Conservation (phyloP, 2,329 filamentous ascomycete species). For the Akanthomyces muscarius region DNA sequence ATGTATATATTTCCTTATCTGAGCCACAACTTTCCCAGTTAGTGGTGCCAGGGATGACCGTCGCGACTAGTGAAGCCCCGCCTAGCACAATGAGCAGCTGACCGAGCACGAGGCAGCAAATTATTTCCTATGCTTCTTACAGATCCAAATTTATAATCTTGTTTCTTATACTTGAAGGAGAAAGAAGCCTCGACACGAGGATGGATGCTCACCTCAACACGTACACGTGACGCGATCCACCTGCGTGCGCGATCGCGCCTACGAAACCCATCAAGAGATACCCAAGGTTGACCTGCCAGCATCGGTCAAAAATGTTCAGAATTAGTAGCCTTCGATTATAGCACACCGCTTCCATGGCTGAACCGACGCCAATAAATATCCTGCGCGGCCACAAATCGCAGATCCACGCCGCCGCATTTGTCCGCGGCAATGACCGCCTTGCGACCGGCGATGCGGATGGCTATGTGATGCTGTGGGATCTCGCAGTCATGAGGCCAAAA, state of each 20-base stretch:
- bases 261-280: neutral
- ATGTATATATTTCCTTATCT: no score
- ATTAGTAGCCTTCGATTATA: neutral
- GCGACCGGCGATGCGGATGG: conserved; percentile 87
- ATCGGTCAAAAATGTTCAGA: neutral
- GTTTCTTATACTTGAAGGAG: no score
- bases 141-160: no score
- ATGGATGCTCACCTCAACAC: no score
- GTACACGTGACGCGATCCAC: neutral
- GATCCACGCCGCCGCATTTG: conserved; percentile 73
- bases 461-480: conserved; percentile 81
- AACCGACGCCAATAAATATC: conserved; percentile 52
- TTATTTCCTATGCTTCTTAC: no score
- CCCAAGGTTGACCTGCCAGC: neutral
- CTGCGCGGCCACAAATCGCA: conserved; percentile 81
- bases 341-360: neutral
- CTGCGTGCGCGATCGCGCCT: neutral
- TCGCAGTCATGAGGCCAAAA: conserved; percentile 72
- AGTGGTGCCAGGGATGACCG: no score
- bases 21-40: no score
- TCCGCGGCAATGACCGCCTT: conserved; percentile 69
- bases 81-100: no score
- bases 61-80: no score
- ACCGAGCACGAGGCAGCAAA: no score
- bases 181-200: no score